Conservation (phyloP, 352 stramenopile genomes). For the Phytophthora litchii region DNA sequence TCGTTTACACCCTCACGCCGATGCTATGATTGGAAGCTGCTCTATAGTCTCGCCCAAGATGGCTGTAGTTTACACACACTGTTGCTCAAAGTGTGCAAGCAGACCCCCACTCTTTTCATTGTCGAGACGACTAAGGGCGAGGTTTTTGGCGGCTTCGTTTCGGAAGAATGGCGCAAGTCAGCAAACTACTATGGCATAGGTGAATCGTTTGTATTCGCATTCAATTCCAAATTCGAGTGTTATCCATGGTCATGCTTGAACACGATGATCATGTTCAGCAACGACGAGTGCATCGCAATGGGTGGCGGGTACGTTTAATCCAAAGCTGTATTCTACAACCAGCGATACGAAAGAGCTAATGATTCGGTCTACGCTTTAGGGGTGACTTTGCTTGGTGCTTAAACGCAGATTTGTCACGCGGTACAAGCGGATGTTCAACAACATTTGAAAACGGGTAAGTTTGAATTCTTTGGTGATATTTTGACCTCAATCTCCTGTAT, state of each 20-base stretch:
- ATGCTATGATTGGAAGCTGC: conserved; percentile 70
- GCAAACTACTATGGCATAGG: conserved; percentile 74
- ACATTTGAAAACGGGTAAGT: conserved; percentile 67
- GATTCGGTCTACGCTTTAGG: conserved; percentile 15
- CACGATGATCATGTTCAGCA: conserved; percentile 78
- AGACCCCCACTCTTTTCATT: conserved; percentile 57
- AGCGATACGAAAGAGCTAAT: neutral
- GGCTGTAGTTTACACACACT: conserved; percentile 73
- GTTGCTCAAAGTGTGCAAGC: conserved; percentile 43
- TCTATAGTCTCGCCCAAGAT: conserved; percentile 69
- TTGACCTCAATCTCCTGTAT: neutral
- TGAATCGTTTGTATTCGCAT: conserved; percentile 79
- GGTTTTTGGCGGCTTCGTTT: conserved; percentile 67
- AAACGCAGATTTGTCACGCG: conserved; percentile 69
- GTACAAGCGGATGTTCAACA: conserved; percentile 49
- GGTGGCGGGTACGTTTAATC: conserved; percentile 60
- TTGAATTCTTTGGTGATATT: neutral
- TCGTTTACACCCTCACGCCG: conserved; percentile 52
- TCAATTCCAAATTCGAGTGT: conserved; percentile 57
- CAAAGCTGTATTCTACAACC: conserved; percentile 2
- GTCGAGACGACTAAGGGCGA: conserved; percentile 70
- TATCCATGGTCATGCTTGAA: conserved; percentile 71
- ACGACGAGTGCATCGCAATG: conserved; percentile 72
- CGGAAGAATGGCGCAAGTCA: conserved; percentile 50
- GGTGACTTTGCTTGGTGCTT: conserved; percentile 72